These are phyloP conservation scores for Zea mays DNA, from an alignment of 176 grass and related monocot genomes.

Conservation along the genomic window DNA sequence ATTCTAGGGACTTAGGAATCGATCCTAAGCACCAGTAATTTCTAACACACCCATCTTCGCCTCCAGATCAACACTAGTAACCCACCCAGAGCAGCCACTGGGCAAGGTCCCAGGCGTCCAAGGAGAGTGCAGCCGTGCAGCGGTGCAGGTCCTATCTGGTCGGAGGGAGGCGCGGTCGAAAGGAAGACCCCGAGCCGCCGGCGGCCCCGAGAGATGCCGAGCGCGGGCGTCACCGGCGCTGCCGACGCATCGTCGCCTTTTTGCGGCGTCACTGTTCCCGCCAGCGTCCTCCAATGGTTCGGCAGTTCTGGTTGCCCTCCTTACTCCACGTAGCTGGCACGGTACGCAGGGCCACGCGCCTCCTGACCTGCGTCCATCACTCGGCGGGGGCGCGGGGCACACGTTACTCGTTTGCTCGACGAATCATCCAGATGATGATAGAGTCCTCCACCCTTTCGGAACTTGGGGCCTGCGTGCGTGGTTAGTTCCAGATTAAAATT, in stretches of 20 bases:
- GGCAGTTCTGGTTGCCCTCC: background rate
- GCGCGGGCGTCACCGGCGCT: slow-evolving; percentile 19
- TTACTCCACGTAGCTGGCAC: background rate
- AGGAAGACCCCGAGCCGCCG: background rate
- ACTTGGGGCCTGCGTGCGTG: background rate
- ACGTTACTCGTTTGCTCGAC: background rate
- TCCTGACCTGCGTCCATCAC: background rate
- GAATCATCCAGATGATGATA: background rate
- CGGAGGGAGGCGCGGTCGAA: background rate
- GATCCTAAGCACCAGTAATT: too few species aligned
- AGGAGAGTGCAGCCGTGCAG: background rate
- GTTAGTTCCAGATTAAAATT: too few species aligned
- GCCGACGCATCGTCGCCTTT: background rate
- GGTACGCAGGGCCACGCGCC: background rate
- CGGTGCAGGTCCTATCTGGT: background rate
- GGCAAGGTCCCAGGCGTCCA: too few species aligned
- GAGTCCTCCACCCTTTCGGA: background rate
- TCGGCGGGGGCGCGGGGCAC: background rate
- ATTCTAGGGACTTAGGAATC: too few species aligned
- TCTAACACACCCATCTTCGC: too few species aligned
- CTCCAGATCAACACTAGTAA: too few species aligned
- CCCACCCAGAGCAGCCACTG: background rate
- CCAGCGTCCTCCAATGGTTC: background rate
- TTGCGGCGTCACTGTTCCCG: background rate
- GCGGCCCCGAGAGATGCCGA: background rate